A percentile compares a stretch with the other conserved stretches of the same genome.
phyloP scores from a whole-genome alignment of 2,329 filamentous ascomycete genomes.

The Diplodia corticola region DNA sequence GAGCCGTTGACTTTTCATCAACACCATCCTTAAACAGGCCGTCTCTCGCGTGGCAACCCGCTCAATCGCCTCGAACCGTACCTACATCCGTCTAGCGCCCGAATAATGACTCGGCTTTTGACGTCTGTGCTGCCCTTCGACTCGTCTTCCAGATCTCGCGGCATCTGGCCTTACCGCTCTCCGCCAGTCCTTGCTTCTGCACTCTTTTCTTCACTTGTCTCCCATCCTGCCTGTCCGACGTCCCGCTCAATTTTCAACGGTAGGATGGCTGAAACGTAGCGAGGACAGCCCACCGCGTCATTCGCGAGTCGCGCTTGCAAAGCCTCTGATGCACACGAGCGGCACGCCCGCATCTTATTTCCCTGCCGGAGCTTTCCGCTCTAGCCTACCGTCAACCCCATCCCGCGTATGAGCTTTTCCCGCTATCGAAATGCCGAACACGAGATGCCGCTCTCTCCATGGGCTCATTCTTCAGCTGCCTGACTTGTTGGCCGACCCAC shows the following conservation, averaged over 20 bases:
- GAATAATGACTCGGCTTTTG: not conserved
- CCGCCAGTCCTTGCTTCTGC: not conserved
- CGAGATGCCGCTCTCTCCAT: not conserved
- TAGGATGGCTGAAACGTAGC: no score
- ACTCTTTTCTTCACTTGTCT: not conserved
- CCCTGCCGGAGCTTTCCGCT: no score
- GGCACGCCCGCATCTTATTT: no score
- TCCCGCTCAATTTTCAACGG: not conserved
- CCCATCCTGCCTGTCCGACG: not conserved
- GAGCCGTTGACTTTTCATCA: not conserved
- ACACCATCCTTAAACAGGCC: not conserved
- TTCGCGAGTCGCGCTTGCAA: no score
- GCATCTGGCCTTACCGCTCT: not conserved
- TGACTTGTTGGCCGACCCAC: not conserved
- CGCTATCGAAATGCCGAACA: not conserved
- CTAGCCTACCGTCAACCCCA: not conserved
- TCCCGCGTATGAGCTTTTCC: not conserved
- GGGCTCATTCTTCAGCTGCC: not conserved
- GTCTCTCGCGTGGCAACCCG: constrained; percentile 3
- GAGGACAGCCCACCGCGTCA: no score
- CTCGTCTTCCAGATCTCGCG: not conserved
- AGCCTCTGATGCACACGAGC: no score
- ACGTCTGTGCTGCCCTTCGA: not conserved
- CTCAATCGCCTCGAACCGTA: not conserved
- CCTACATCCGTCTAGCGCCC: not conserved